Base-by-base conservation (phyloP, 2,329 filamentous ascomycete genomes). In the Colletotrichum salicis region DNA sequence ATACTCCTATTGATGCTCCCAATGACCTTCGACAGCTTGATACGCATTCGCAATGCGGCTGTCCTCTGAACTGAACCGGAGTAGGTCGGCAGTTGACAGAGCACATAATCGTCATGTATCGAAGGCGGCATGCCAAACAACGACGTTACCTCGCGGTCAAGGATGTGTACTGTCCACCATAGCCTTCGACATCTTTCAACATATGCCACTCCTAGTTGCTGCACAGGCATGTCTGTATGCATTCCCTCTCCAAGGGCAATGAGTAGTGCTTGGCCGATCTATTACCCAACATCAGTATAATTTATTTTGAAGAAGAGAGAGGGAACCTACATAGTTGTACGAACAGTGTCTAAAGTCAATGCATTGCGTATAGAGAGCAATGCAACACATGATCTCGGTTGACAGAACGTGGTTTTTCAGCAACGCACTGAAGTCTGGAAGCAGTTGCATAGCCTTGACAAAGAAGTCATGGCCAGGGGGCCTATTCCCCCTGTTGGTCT, bases 111-210 rank as follows among this genome's bases (percentile, higher is more conserved):
- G 51, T 88, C 86, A 24, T 80, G 79, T 2, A 89, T 80, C 0
- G 85, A 84, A 57, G 85, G 82, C 0, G 87, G 87, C 0, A 87
- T 72, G 0, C 87, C 87, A 84, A 88, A 87, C 2, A 88, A 73
- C 0, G 86, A 86, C 1, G 86, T 86, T 82, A 88, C 87, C 73
- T 88, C 83, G 2, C 86, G 82, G 64, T 89, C 87, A 1, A 89
- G 77, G 1, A 88, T 80, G 52, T 87, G 88, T 0, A 87, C 80
- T 0, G 87, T 88, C 86, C 86, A 89, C 86, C 86, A 89, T 11
- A 86, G 80, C 41, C 82, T 83, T 1, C 86, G 84, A 63, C 83
- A 85, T 62, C 87, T 77, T 70, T 88, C 82, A 0, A 86, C 83
- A 1, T 81, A 74, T 0, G 75, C 71, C 1, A 83, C 81, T 0